Conservation (phyloP, 129 eudicot genomes). For the Arctium lappa region DNA sequence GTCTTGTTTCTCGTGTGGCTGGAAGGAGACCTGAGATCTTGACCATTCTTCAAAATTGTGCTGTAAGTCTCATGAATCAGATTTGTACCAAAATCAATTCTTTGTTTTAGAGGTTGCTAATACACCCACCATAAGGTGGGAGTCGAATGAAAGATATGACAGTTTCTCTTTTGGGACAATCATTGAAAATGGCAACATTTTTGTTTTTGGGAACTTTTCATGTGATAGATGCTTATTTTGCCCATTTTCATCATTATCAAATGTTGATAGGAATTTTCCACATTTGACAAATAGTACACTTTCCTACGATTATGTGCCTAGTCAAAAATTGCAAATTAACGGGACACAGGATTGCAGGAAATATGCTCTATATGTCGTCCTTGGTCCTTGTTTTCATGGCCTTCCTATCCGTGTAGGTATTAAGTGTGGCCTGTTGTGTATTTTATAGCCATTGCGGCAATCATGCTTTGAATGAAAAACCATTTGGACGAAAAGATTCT, state of each 20-base stretch:
- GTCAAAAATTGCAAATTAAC: background rate
- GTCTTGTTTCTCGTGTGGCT: slow-evolving; percentile 96
- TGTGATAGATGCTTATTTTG: background rate
- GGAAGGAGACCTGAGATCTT: slow-evolving; percentile 79
- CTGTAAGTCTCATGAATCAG: slow-evolving; percentile 45
- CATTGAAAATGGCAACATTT: background rate
- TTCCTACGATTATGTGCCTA: too few relatives aligned
- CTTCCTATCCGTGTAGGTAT: slow-evolving; percentile 58
- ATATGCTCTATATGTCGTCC: background rate
- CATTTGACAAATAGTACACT: background rate
- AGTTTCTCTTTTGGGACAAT: background rate
- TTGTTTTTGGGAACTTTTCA: background rate
- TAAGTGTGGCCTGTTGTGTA: slow-evolving; percentile 95
- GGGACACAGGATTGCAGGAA: background rate
- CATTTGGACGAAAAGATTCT: slow-evolving; percentile 57
- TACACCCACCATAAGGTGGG: background rate
- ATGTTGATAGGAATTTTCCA: background rate
- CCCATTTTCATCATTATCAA: background rate
- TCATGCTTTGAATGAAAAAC: slow-evolving; percentile 74
- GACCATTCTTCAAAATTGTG: slow-evolving; percentile 93
- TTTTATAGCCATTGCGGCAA: slow-evolving; percentile 99
- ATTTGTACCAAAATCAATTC: background rate
- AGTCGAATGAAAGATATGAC: background rate
- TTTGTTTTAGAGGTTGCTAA: background rate
- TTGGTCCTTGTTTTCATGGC: background rate